Evolutionary conservation across 495 filamentous ascomycete genomes (phyloP), one percentile per base, ranked within the genome.

Genomic region (Sphaerosporella brunnea): DNA sequence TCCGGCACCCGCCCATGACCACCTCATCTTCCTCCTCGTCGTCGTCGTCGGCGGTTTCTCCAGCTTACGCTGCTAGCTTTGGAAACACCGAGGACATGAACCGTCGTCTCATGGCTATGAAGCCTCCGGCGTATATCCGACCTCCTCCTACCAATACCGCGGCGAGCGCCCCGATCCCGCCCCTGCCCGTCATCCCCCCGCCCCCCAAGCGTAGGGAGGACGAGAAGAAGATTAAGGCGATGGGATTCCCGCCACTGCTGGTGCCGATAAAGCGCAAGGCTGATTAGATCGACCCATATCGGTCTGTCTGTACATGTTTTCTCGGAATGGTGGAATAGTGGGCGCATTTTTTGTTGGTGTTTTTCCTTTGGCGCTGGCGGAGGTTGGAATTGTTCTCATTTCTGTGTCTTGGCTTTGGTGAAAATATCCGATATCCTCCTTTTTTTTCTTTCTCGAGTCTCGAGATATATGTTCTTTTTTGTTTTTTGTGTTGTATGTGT

Each of bases 171-270:
- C 10, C 23, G 23, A 44, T 43, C 28, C 8, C 26, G 18, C 35
- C 46, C 9, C 41, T 47, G 2, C 36, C 51, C 26, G 23, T 23
- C 8, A 37, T 37, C 16, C 35, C 35, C 5, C 35, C 18, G 8
- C 35, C 35, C 16, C 45, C 49, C 16, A 60, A 60, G 19, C 50
- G 45, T 2, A 51, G 53, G 11, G 52, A 60, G 23, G 56, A 60
- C 13, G 56, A 60, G 41, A 59, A 54, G 41, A 60, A 56, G 26
- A 50, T 60, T 30, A 60, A 59, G 30, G 53, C 57, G 3, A 60
- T 60, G 57, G 57, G 57, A 30, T 60, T 60, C 24, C 57, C 57
- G 11, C 57, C 57, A 4, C 23, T 56, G 23, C 50, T 60, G 52
- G 57, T 56, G 9, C 56, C 56, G 19, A 44, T 60, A 35, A 59